Base-by-base conservation (phyloP, 1,284 basidiomycete genomes). In the Hemileia vastatrix region DNA sequence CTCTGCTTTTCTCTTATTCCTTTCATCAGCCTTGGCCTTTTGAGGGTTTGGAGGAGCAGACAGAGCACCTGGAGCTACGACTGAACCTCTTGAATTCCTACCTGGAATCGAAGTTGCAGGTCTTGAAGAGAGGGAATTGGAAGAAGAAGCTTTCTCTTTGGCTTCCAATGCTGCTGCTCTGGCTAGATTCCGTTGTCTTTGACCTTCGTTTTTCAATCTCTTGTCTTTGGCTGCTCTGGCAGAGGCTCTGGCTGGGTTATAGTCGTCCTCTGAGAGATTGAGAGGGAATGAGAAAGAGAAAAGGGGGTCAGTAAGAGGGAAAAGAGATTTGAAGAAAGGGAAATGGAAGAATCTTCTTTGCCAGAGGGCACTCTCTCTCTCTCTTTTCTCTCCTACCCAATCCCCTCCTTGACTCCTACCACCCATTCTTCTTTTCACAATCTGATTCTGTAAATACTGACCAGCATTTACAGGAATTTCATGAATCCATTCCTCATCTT, bases 401-500 rank as follows among this genome's bases (percentile, higher is more conserved):
- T n/a, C n/a, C n/a, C n/a, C n/a, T n/a, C 44, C 31, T 8, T n/a
- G 62, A 52, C 21, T 33, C n/a, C 50, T 68, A 59, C 70, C 69
- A 6, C 31, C 11, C n/a, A n/a, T n/a, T n/a, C n/a, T n/a, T 40
- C 36, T 11, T 40, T 40, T 40, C 36, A 11, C 36, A 9, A 40
- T 15, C 36, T 40, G 8, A 9, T 40, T 40, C 36, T 15, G 27
- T 27, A 27, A 27, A 27, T 19, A 54, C 55, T 57, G 40, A 49
- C 56, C 45, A 23, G 27, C 70, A 36, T 68, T 70, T 19, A 63
- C 66, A 23, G 72, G 71, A 15, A 75, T 59, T 21, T 72, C 67
- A 57, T 88, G 86, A 66, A 94, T 81, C 94, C 94, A 97, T 76
- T 93, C 88, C 13, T 84, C 83, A 78, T 96, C 91, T 19, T 78